These are phyloP conservation scores for Cyberlindnera xishuangbannaensis DNA, from an alignment of 805 yeast genomes.

Conservation along the genomic window DNA sequence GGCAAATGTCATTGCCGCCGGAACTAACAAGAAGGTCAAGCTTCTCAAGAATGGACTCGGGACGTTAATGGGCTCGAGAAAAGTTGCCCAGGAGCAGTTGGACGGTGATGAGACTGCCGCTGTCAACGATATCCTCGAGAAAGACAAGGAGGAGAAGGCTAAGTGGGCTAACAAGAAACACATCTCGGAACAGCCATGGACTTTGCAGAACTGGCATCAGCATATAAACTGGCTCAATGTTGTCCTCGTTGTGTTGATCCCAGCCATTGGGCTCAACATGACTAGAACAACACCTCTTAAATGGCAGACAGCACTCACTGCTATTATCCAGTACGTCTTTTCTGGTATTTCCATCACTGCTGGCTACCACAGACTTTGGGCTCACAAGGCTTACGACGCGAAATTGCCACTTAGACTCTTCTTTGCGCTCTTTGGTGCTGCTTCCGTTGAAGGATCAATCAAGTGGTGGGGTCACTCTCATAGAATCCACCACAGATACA, in stretches of 20 bases:
- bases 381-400: constrained; percentile 73
- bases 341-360: constrained; percentile 78
- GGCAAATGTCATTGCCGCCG: constrained; percentile 79
- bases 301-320: constrained; percentile 19
- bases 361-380: constrained; percentile 77
- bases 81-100: constrained; percentile 61
- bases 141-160: constrained; percentile 36
- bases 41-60: constrained; percentile 82
- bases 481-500: constrained; percentile 81
- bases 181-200: constrained; percentile 78
- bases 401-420: constrained; percentile 53
- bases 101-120: constrained; percentile 41
- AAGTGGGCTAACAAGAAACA: constrained; percentile 41
- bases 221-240: constrained; percentile 79
- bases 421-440: constrained; percentile 76
- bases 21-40: constrained; percentile 63
- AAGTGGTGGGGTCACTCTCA: constrained; percentile 90
- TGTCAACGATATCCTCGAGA: constrained; percentile 39
- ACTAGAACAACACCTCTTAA: constrained; percentile 45
- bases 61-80: constrained; percentile 73
- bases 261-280: constrained; percentile 45
- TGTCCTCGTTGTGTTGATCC: constrained; percentile 56
- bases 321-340: constrained; percentile 46
- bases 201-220: constrained; percentile 60
- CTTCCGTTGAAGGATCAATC: constrained; percentile 78